These are phyloP conservation scores for Chaetoscypha palmicola DNA, from an alignment of 2,329 filamentous ascomycete genomes.

Conservation along the genomic window DNA sequence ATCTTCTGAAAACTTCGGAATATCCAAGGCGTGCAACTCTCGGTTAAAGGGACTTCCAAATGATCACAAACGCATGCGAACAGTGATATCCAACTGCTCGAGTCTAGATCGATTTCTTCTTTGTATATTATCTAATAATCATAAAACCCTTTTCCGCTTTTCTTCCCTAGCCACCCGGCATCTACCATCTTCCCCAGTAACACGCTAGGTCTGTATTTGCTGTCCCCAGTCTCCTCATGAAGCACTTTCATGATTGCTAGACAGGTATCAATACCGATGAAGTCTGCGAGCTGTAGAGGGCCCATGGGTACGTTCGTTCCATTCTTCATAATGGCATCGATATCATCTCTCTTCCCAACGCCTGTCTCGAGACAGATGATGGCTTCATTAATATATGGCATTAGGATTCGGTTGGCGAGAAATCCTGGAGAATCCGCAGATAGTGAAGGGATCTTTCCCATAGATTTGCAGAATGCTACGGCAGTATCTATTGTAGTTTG, in stretches of 20 bases:
- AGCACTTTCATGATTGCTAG: constrained; percentile 95
- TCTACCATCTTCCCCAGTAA: constrained; percentile 92
- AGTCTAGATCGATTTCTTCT: not conserved
- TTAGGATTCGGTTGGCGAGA: constrained; percentile 90
- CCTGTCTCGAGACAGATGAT: constrained; percentile 93
- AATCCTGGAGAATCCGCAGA: constrained; percentile 91
- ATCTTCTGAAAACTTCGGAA: too few species aligned
- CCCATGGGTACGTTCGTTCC: constrained; percentile 99
- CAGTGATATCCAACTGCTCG: too few species aligned
- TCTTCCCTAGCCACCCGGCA: constrained; percentile 96
- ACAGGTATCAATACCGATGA: constrained; percentile 95
- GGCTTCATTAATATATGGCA: constrained; percentile 99
- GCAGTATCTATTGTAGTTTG: constrained; percentile 73
- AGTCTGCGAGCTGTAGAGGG: constrained; percentile 86
- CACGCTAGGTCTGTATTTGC: constrained; percentile 88
- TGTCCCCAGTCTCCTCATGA: constrained; percentile 85
- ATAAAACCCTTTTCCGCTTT: constrained; percentile 72
- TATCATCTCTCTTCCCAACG: constrained; percentile 81
- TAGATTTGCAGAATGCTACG: constrained; percentile 76
- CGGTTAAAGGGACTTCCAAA: too few species aligned
- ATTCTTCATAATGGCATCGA: constrained; percentile 98
- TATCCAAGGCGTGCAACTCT: too few species aligned
- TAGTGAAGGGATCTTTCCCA: constrained; percentile 87
- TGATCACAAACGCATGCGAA: too few species aligned
- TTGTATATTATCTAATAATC: constrained; percentile 4